phyloP scores from a whole-genome alignment of 805 yeast species.

The Pichia ethanolica region DNA sequence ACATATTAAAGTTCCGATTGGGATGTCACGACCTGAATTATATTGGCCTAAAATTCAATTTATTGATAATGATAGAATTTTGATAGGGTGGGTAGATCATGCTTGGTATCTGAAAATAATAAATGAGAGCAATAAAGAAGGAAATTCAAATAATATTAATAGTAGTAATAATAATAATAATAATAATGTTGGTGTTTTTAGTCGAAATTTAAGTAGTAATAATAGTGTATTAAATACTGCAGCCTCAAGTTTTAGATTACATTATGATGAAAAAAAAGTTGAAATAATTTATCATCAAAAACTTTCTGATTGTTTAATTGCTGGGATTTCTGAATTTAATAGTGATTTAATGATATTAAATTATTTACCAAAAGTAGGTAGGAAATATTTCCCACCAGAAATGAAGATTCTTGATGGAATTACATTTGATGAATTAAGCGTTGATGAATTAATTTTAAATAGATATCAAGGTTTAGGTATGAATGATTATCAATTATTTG shows the following conservation, averaged over 20 bases:
- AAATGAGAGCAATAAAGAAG: constrained; percentile 1
- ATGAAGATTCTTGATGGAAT: constrained; percentile 56
- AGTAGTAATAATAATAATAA: neutral
- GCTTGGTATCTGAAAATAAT: constrained; percentile 50
- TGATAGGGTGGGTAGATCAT: constrained; percentile 78
- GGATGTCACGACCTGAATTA: constrained; percentile 60
- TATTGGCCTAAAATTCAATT: constrained; percentile 74
- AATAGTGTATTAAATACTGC: constrained; percentile 43
- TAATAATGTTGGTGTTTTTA: neutral
- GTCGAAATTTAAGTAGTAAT: neutral
- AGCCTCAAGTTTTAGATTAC: constrained; percentile 43
- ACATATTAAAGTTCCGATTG: constrained; percentile 49
- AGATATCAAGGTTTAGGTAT: constrained; percentile 54
- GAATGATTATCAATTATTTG: constrained; percentile 64
- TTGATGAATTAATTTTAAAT: constrained; percentile 67
- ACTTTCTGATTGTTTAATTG: constrained; percentile 46
- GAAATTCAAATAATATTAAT: neutral
- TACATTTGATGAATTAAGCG: constrained; percentile 66
- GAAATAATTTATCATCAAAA: constrained; percentile 42
- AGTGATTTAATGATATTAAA: constrained; percentile 59
- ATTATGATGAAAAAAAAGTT: constrained; percentile 32
- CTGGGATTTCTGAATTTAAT: constrained; percentile 72
- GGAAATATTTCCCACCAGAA: constrained; percentile 51
- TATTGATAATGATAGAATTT: constrained; percentile 56
- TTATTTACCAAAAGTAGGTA: constrained; percentile 31